Conservation (phyloP, 139 green algal species). For the Pseudopediastrum boryanum region DNA sequence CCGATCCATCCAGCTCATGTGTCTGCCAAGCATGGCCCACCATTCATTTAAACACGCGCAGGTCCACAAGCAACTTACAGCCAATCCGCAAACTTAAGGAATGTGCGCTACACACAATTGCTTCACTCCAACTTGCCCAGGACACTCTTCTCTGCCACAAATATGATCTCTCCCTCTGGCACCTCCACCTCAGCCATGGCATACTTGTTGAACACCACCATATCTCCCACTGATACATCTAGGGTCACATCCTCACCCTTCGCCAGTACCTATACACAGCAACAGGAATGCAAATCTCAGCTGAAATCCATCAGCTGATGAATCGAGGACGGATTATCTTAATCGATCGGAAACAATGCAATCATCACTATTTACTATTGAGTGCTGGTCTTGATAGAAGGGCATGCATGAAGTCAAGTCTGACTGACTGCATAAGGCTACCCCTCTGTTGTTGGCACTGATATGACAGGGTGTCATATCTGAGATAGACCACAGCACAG, state of each 20-base stretch:
- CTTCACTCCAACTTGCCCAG: slow-evolving; percentile 52
- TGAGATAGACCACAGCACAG: no score
- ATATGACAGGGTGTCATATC: no score
- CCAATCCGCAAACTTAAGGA: no score
- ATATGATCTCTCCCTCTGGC: slow-evolving; percentile 61
- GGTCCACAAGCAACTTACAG: no score
- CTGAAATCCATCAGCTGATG: background rate
- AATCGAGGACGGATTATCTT: background rate
- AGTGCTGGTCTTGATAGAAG: background rate
- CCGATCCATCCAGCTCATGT: no score
- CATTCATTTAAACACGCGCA: no score
- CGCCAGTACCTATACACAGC: slow-evolving; percentile 38
- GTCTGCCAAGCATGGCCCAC: no score
- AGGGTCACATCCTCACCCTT: slow-evolving; percentile 48
- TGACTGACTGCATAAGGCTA: no score
- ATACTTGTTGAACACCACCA: slow-evolving; percentile 67
- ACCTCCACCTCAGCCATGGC: slow-evolving; percentile 70
- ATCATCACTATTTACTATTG: background rate
- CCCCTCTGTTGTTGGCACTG: no score
- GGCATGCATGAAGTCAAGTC: no score
- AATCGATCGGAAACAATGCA: background rate
- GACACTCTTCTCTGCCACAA: slow-evolving; percentile 66
- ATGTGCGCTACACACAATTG: no score
- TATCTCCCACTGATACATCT: slow-evolving; percentile 27
- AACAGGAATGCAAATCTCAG: background rate